Evolutionary conservation across 2,329 filamentous ascomycete genomes (phyloP).

Genomic region (Bipolaris zeicola): DNA sequence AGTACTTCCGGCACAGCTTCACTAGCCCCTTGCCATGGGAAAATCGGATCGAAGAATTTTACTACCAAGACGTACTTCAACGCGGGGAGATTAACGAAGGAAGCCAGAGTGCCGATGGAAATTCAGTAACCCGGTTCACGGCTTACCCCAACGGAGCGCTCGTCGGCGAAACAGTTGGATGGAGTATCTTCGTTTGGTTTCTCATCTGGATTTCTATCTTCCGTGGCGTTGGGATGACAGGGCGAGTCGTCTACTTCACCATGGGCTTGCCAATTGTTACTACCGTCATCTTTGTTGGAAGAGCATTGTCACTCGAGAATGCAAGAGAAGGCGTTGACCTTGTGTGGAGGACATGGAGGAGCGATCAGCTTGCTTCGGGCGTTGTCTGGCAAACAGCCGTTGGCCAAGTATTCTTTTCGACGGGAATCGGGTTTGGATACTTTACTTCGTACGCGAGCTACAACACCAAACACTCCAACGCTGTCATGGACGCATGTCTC

Average conservation of each 20-base stretch:
- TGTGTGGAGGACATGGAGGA: slow-evolving; percentile 57
- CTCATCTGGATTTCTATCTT: slow-evolving; percentile 66
- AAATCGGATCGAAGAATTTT: slow-evolving; percentile 59
- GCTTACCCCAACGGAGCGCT: slow-evolving; percentile 55
- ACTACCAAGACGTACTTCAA: slow-evolving; percentile 55
- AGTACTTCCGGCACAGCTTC: slow-evolving; percentile 63
- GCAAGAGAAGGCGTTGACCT: slow-evolving; percentile 59
- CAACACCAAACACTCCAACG: slow-evolving; percentile 62
- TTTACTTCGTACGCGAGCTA: slow-evolving; percentile 65
- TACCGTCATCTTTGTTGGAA: slow-evolving; percentile 62
- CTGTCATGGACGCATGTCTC: slow-evolving; percentile 63
- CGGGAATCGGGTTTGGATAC: slow-evolving; percentile 62
- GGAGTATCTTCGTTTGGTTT: slow-evolving; percentile 65
- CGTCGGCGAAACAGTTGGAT: slow-evolving; percentile 63
- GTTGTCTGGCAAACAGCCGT: slow-evolving; percentile 65
- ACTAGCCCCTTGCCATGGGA: slow-evolving; percentile 62
- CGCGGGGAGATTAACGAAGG: slow-evolving; percentile 53
- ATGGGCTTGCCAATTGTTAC: slow-evolving; percentile 65
- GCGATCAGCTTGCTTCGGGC: slow-evolving; percentile 57
- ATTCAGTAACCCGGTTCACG: slow-evolving; percentile 52
- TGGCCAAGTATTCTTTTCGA: slow-evolving; percentile 66
- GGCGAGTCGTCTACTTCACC: slow-evolving; percentile 66
- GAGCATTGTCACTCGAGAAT: slow-evolving; percentile 60
- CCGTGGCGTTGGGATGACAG: slow-evolving; percentile 62
- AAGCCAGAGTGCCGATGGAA: slow-evolving; percentile 42